Conservation (phyloP, 495 filamentous ascomycete genomes). For the Penicillium cataractarum region DNA sequence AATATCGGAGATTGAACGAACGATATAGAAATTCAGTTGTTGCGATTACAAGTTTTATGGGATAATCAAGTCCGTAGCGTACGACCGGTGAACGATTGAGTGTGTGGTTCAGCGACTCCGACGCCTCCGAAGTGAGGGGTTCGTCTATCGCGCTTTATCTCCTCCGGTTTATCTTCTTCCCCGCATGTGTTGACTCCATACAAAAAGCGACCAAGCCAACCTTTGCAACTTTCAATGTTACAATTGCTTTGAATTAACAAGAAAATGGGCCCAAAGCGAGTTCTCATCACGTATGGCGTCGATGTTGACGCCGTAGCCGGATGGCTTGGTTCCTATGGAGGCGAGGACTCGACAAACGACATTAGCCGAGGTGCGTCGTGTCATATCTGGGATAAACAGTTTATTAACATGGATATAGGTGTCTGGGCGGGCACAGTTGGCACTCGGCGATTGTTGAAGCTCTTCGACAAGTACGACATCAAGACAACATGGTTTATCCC, state of each 20-base stretch:
- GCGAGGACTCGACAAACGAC: constrained; percentile 67
- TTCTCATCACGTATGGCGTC: constrained; percentile 58
- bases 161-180: constrained; percentile 19
- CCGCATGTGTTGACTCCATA: constrained; percentile 19
- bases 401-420: constrained; percentile 43
- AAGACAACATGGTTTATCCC: constrained; percentile 85
- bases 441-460: constrained; percentile 67
- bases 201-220: constrained; percentile 4
- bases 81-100: background rate
- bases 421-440: constrained; percentile 74
- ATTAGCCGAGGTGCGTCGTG: constrained; percentile 57
- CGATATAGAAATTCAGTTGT: background rate
- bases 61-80: background rate
- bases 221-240: background rate
- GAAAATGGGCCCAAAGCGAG: constrained; percentile 47
- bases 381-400: background rate
- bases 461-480: constrained; percentile 79
- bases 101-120: constrained; percentile 13
- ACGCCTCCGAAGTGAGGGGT: constrained; percentile 18
- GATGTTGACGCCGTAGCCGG: constrained; percentile 73
- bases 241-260: background rate
- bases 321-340: constrained; percentile 72
- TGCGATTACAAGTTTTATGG: background rate
- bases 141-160: background rate
- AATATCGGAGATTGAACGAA: background rate